Evolutionary conservation across 768 basidiomycete genomes (phyloP).

Genomic region (Boletus edulis): DNA sequence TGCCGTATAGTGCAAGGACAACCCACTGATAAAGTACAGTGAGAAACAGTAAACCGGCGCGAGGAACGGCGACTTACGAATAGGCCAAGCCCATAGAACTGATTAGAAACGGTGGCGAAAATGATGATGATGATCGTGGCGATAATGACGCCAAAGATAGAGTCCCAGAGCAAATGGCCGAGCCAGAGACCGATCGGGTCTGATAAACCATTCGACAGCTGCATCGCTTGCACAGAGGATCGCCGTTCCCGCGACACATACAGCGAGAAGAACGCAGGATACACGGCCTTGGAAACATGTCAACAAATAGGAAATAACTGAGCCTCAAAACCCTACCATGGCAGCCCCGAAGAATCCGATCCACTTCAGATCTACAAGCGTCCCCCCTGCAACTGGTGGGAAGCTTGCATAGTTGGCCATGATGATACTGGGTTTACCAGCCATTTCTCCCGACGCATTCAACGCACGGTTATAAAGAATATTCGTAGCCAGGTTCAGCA

Average conservation of each 20-base stretch:
- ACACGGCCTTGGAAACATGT: constrained; percentile 50
- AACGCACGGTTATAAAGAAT: constrained; percentile 62
- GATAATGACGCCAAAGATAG: constrained; percentile 53
- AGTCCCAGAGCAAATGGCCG: constrained; percentile 76
- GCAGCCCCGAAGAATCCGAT: constrained; percentile 68
- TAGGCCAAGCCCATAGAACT: constrained; percentile 69
- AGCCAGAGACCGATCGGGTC: constrained; percentile 73
- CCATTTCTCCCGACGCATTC: constrained; percentile 44
- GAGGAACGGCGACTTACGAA: constrained; percentile 41
- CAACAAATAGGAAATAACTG: neutral
- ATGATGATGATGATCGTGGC: constrained; percentile 64
- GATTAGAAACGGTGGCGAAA: constrained; percentile 52
- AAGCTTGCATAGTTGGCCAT: constrained; percentile 55
- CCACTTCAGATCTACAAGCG: constrained; percentile 69
- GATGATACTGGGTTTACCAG: constrained; percentile 49
- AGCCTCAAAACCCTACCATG: constrained; percentile 47
- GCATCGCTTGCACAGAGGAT: constrained; percentile 75
- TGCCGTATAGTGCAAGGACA: constrained; percentile 65
- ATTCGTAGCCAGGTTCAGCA: constrained; percentile 70
- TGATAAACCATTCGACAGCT: constrained; percentile 71
- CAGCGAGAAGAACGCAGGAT: constrained; percentile 77
- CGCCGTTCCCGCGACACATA: constrained; percentile 75
- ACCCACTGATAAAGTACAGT: constrained; percentile 52
- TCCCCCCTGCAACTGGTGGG: constrained; percentile 53
- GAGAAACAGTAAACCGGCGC: neutral